phyloP scores from a whole-genome alignment of 2,329 filamentous ascomycete genomes.

The Paraphaeosphaeria minitans region DNA sequence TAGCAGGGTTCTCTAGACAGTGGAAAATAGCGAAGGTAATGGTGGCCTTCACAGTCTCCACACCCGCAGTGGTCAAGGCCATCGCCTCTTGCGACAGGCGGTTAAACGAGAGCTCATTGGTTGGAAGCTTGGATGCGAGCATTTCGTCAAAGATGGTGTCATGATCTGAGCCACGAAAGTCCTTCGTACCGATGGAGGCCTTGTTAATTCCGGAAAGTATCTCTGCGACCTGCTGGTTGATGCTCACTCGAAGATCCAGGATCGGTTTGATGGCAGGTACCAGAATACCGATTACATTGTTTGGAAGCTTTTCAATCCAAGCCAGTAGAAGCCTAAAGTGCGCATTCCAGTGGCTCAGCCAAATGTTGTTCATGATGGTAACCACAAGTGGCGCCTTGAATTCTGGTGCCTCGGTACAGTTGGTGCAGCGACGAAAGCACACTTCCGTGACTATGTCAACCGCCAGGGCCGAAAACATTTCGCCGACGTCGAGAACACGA shows the following conservation, averaged over 20 bases:
- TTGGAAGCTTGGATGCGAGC: conserved; percentile 5
- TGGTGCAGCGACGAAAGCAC: conserved; percentile 8
- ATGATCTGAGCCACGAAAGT: background rate
- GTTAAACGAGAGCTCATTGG: background rate
- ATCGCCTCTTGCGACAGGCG: conserved; percentile 25
- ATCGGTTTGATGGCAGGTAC: background rate
- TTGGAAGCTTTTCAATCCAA: background rate
- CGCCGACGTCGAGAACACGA: conserved; percentile 1
- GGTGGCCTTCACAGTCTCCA: conserved; percentile 24
- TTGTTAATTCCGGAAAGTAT: background rate
- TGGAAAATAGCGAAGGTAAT: conserved; percentile 21
- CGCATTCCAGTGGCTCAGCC: conserved; percentile 5
- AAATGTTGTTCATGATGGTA: background rate
- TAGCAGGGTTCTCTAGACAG: conserved; percentile 19
- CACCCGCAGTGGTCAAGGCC: conserved; percentile 29
- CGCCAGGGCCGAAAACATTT: conserved; percentile 6
- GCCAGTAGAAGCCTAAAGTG: background rate
- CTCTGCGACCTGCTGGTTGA: background rate
- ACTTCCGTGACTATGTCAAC: conserved; percentile 7
- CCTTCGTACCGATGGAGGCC: background rate
- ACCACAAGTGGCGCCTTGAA: conserved; percentile 7
- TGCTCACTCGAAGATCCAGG: background rate
- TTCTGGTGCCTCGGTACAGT: conserved; percentile 4
- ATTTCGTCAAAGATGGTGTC: conserved; percentile 16
- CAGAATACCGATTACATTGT: background rate